Conservation (phyloP, 345 rosid genomes). For the Hibiscus syriacus region DNA sequence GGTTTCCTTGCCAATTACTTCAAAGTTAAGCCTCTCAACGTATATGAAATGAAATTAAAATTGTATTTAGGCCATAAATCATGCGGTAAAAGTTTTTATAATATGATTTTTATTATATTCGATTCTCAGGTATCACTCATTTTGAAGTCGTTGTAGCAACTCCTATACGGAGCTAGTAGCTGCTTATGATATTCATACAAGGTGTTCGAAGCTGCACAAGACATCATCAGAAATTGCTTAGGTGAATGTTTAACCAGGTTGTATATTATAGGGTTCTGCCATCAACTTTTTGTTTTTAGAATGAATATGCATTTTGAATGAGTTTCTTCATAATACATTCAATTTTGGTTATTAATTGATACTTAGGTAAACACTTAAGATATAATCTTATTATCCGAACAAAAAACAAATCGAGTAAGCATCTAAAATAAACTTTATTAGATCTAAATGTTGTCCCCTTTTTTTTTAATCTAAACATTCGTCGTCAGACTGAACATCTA, state of each 20-base stretch:
- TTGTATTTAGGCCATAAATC: no score
- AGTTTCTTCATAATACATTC: background rate
- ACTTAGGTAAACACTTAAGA: no score
- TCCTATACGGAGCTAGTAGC: conserved; percentile 39
- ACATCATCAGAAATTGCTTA: background rate
- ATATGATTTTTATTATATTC: conserved; percentile 3
- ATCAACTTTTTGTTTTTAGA: background rate
- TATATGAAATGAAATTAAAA: background rate
- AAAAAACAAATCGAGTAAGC: no score
- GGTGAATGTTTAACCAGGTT: background rate
- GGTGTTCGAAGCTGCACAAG: conserved; percentile 1
- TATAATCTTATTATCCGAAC: no score
- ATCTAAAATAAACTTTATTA: no score
- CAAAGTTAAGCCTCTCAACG: background rate
- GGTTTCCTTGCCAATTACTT: background rate
- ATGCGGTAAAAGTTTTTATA: background rate
- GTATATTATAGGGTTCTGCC: no score
- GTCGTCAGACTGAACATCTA: no score
- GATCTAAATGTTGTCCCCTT: no score
- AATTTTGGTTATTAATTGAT: conserved; percentile 2
- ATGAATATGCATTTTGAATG: background rate
- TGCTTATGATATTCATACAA: background rate
- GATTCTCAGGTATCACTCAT: conserved; percentile 49
- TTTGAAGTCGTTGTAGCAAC: conserved; percentile 44
- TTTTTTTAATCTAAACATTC: no score